A percentile compares a stretch with the other conserved stretches of the same genome.
Conservation (phyloP, 78 protist species). For the Corallochytrium limacisporum region DNA sequence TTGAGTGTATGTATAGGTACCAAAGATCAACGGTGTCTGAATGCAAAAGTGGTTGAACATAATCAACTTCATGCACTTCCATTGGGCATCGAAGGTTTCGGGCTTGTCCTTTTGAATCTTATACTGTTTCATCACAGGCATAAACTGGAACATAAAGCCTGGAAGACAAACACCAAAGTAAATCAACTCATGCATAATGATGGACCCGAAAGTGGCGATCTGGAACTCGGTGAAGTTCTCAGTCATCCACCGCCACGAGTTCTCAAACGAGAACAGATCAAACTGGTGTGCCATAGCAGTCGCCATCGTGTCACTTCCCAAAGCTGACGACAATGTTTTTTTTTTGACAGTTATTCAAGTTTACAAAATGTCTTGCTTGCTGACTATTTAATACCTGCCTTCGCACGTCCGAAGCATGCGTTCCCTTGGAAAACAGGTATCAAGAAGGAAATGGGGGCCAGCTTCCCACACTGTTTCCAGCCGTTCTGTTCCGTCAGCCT, state of each 20-base stretch:
- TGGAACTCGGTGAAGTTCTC: constrained; percentile 3
- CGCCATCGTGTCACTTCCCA: too few species aligned
- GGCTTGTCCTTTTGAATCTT: constrained; percentile 15
- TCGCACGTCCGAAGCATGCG: too few species aligned
- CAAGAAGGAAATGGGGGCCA: too few species aligned
- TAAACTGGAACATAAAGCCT: not conserved
- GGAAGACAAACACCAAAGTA: constrained; percentile 12
- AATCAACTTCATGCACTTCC: not conserved
- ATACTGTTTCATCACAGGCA: not conserved
- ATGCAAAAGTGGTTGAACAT: constrained; percentile 16
- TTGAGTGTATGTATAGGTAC: not conserved
- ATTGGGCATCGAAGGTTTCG: constrained; percentile 2
- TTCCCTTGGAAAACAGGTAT: too few species aligned
- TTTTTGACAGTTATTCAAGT: too few species aligned
- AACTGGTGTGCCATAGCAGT: too few species aligned
- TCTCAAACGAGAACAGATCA: too few species aligned
- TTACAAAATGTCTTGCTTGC: too few species aligned
- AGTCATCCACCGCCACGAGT: constrained; percentile 10
- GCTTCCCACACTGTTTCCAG: too few species aligned
- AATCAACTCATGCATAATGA: not conserved
- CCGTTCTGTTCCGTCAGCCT: too few species aligned
- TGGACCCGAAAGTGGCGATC: constrained; percentile 7
- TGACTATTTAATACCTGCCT: too few species aligned
- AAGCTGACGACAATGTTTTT: too few species aligned
- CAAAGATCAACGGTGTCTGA: constrained; percentile 4